phyloP scores from a whole-genome alignment of 306 rosid species.

The Inga oerstediana region DNA sequence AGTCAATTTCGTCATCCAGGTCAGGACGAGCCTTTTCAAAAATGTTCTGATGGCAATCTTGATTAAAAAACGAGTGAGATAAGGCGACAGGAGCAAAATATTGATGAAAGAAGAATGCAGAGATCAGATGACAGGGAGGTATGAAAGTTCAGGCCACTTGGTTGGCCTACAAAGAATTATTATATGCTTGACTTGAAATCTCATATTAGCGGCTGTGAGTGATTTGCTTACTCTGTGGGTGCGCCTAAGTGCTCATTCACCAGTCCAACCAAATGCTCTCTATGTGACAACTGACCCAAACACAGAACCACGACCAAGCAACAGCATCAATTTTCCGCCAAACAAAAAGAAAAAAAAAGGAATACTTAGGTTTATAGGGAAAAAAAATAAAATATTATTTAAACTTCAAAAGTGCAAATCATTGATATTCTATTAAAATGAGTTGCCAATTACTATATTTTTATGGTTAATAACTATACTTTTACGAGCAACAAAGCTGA shows the following conservation, averaged over 20 bases:
- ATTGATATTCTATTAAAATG: too few relatives aligned
- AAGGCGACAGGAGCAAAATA: not conserved
- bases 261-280: constrained; percentile 33
- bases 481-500: too few relatives aligned
- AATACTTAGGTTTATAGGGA: not conserved
- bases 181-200: constrained; percentile 19
- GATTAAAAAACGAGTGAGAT: not conserved
- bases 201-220: constrained; percentile 25
- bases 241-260: constrained; percentile 14
- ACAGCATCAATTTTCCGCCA: not conserved
- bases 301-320: not conserved
- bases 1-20: too few relatives aligned
- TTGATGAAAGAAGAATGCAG: not conserved
- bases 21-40: too few relatives aligned
- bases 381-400: too few relatives aligned
- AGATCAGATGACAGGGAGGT: not conserved
- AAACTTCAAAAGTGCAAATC: too few relatives aligned
- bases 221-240: constrained; percentile 10
- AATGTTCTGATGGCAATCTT: too few relatives aligned
- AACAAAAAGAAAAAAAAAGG: too few relatives aligned
- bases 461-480: too few relatives aligned
- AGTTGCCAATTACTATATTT: too few relatives aligned
- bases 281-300: constrained; percentile 9
- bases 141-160: constrained; percentile 2
- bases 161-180: constrained; percentile 24